phyloP scores from a whole-genome alignment of 1,284 basidiomycete genomes.

The Kalmanozyma brasiliensis region DNA sequence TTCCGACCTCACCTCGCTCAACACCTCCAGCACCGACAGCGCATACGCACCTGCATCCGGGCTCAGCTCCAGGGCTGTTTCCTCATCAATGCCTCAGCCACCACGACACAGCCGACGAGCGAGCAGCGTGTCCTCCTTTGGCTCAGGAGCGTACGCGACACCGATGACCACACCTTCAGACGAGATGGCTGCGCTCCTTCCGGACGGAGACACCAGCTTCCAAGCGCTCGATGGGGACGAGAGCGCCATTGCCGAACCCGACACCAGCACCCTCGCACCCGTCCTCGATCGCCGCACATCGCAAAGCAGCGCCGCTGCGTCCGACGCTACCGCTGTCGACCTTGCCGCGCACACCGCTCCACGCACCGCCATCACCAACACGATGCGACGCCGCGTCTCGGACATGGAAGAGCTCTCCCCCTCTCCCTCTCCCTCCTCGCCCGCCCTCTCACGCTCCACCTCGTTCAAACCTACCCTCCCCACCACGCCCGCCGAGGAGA shows the following conservation, averaged over 20 bases:
- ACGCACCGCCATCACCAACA: constrained; percentile 9
- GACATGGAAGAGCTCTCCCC: constrained; percentile 46
- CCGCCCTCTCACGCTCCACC: constrained; percentile 30
- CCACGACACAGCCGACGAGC: constrained; percentile 43
- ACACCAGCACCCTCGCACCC: constrained; percentile 2
- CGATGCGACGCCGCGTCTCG: constrained; percentile 20
- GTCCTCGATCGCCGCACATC: constrained; percentile 20
- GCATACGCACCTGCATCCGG: constrained; percentile 1
- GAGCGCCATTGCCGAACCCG: neutral
- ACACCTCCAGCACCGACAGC: constrained; percentile 4
- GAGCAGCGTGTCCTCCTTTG: constrained; percentile 48
- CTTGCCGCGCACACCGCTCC: constrained; percentile 28
- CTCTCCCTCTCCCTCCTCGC: constrained; percentile 29
- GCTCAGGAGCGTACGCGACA: constrained; percentile 47
- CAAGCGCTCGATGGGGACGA: constrained; percentile 26
- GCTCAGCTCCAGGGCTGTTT: constrained; percentile 23
- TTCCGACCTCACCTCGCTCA: constrained; percentile 25
- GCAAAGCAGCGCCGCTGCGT: constrained; percentile 38
- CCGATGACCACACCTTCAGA: constrained; percentile 51
- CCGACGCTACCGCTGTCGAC: constrained; percentile 42
- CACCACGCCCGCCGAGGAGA: constrained; percentile 11
- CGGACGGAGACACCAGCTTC: constrained; percentile 36
- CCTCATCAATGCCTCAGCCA: constrained; percentile 13
- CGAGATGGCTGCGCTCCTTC: constrained; percentile 46
- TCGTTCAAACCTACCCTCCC: constrained; percentile 31